phyloP scores from a whole-genome alignment of 2,329 filamentous ascomycete genomes.

The Beauveria scarabaeidicola region DNA sequence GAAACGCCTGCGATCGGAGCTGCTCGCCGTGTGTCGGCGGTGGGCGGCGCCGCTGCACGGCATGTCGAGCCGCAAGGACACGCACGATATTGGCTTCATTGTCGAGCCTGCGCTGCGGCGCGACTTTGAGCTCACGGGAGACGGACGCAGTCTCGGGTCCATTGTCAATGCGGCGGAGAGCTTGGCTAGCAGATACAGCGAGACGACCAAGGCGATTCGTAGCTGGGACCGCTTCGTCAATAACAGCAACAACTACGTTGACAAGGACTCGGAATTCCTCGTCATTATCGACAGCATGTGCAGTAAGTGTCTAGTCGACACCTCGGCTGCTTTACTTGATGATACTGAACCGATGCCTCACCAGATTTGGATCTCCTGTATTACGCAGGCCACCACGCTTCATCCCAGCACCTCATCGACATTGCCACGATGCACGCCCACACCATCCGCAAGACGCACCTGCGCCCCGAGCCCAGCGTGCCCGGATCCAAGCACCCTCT shows the following conservation, averaged over 20 bases:
- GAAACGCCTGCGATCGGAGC: background rate
- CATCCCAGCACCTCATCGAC: constrained; percentile 20
- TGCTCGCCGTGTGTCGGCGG: constrained; percentile 18
- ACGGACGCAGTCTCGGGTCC: constrained; percentile 28
- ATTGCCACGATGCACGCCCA: constrained; percentile 32
- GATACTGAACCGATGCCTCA: background rate
- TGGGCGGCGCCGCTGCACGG: constrained; percentile 28
- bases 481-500: constrained; percentile 1
- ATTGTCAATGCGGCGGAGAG: constrained; percentile 35
- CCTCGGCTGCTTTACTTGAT: background rate
- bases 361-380: constrained; percentile 28
- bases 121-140: constrained; percentile 38
- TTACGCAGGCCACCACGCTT: constrained; percentile 28
- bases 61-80: constrained; percentile 36
- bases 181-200: constrained; percentile 33
- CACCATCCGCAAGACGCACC: constrained; percentile 29
- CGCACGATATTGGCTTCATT: constrained; percentile 48
- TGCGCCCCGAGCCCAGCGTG: constrained; percentile 23
- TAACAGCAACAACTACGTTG: constrained; percentile 20
- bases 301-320: constrained; percentile 14
- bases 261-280: constrained; percentile 24
- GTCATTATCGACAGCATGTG: constrained; percentile 36
- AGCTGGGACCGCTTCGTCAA: constrained; percentile 37
- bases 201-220: constrained; percentile 33
- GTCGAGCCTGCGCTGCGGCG: constrained; percentile 37